Evolutionary conservation across 768 basidiomycete species (phyloP).

Genomic region (Podaxis rugospora): DNA sequence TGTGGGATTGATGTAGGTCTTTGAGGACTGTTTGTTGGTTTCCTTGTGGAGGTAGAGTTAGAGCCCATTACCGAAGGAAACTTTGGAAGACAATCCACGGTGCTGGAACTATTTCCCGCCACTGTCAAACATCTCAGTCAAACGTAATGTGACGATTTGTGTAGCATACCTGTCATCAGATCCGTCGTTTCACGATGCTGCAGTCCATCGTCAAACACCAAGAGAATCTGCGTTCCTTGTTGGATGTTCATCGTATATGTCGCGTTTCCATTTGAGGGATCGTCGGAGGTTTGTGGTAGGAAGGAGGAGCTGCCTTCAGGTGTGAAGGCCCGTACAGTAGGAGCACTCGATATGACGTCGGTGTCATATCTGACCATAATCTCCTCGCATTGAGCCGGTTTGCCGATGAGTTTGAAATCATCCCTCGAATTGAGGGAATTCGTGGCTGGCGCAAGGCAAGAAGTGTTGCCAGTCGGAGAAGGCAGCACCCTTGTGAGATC

Average conservation of each 20-base stretch:
- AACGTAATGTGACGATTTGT: neutral
- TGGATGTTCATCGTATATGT: slow-evolving; percentile 38
- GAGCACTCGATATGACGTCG: slow-evolving; percentile 22
- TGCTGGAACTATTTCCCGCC: neutral
- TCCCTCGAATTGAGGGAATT: slow-evolving; percentile 12
- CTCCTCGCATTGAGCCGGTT: slow-evolving; percentile 43
- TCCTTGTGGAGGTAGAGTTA: neutral
- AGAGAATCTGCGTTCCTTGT: slow-evolving; percentile 32
- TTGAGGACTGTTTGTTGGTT: neutral
- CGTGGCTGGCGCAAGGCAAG: slow-evolving; percentile 33
- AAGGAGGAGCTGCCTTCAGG: slow-evolving; percentile 27
- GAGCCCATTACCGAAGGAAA: neutral
- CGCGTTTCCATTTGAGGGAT: slow-evolving; percentile 28
- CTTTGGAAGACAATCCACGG: slow-evolving; percentile 4
- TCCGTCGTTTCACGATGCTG: slow-evolving; percentile 36
- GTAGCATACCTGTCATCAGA: slow-evolving; percentile 33
- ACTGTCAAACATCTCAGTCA: neutral
- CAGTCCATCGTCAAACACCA: slow-evolving; percentile 40
- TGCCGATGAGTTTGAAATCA: slow-evolving; percentile 27
- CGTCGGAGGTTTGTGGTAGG: slow-evolving; percentile 22
- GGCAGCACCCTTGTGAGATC: slow-evolving; percentile 41
- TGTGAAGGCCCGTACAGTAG: slow-evolving; percentile 34
- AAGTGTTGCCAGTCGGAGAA: slow-evolving; percentile 30
- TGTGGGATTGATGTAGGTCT: neutral
- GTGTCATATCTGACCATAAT: slow-evolving; percentile 42